Conservation (phyloP, 345 rosid genomes). For the Viola odorata region DNA sequence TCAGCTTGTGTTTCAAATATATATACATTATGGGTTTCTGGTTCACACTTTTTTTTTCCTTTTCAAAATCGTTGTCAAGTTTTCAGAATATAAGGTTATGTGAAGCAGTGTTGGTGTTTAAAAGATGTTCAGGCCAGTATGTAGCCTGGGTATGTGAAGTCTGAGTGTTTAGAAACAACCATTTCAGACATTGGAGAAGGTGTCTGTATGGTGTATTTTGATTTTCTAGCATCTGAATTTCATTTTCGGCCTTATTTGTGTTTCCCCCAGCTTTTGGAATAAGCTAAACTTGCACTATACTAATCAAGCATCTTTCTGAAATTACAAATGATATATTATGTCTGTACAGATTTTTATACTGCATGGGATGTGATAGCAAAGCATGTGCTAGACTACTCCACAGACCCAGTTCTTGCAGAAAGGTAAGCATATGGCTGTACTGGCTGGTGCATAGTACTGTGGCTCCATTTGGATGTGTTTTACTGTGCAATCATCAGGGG, state of each 20-base stretch:
- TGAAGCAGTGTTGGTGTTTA: too few species aligned
- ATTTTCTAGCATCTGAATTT: too few species aligned
- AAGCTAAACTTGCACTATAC: slow-evolving; percentile 3
- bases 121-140: too few species aligned
- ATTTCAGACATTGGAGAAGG: too few species aligned
- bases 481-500: slow-evolving; percentile 3
- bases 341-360: slow-evolving; percentile 77
- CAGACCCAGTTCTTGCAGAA: slow-evolving; percentile 54
- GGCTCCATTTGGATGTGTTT: neutral
- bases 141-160: too few species aligned
- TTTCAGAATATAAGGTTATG: too few species aligned
- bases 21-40: neutral
- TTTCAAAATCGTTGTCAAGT: too few species aligned
- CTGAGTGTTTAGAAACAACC: too few species aligned
- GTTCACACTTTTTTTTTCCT: too few species aligned
- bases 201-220: too few species aligned
- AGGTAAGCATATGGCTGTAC: slow-evolving; percentile 43
- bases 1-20: neutral
- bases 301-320: slow-evolving; percentile 12
- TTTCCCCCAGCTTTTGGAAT: neutral
- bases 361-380: slow-evolving; percentile 85
- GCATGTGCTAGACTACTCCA: slow-evolving; percentile 44
- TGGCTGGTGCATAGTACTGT: neutral
- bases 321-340: slow-evolving; percentile 5
- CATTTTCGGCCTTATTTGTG: too few species aligned